These are phyloP conservation scores for Oryza glaberrima DNA, from an alignment of 176 grass and related monocot species.

Conservation along the genomic window DNA sequence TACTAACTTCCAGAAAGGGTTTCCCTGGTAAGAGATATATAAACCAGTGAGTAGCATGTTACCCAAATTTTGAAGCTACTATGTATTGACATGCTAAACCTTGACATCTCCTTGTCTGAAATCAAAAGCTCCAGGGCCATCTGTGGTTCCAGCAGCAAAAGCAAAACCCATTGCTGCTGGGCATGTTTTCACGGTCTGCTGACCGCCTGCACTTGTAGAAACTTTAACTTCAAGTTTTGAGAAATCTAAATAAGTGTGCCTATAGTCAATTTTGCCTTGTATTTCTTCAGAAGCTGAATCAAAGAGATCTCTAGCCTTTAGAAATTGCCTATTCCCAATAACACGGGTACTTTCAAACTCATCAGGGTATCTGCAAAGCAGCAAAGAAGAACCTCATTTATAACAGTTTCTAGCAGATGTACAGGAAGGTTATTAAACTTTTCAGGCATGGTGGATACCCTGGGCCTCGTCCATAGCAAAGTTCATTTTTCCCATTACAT, in stretches of 20 bases:
- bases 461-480: conserved; percentile 92
- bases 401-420: neutral
- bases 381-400: conserved; percentile 29
- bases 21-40: conserved; percentile 67
- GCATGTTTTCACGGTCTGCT: conserved; percentile 78
- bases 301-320: conserved; percentile 85
- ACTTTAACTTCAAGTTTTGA: conserved; percentile 74
- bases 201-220: conserved; percentile 52
- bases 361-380: conserved; percentile 79
- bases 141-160: conserved; percentile 97
- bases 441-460: conserved; percentile 58
- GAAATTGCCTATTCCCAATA: conserved; percentile 85
- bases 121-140: conserved; percentile 97
- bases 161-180: conserved; percentile 95
- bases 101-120: conserved; percentile 91
- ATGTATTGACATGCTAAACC: conserved; percentile 56
- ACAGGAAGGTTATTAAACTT: conserved; percentile 1
- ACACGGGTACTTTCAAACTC: conserved; percentile 96
- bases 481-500: conserved; percentile 97
- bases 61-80: conserved; percentile 22
- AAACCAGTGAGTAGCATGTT: conserved; percentile 32
- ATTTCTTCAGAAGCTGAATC: conserved; percentile 79
- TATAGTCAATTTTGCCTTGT: conserved; percentile 75
- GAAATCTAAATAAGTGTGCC: conserved; percentile 89
- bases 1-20: conserved; percentile 92